Base-by-base conservation (phyloP, 2,329 filamentous ascomycete genomes). In the Pseudogymnoascus sp. region DNA sequence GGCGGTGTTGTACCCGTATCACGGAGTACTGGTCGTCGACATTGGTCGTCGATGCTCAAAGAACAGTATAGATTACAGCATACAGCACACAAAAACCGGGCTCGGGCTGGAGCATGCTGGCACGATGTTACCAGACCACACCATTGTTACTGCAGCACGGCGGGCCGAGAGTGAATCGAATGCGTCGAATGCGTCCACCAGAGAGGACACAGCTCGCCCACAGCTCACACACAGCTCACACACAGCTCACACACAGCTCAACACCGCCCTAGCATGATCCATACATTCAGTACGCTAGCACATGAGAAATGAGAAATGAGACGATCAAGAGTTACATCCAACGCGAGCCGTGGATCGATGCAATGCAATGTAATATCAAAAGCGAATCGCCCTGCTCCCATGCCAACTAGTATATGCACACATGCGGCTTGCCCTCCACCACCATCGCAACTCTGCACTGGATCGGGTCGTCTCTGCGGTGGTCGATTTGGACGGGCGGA, bases 271-370 rank as follows among this genome's bases (percentile, higher is more conserved):
- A 26, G 7, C 43, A 29, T 29, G 7, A 14, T 52, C 43, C 43
- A 52, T 52, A 14, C 14, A 52, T 23, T 23, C 23, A 52, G 26
- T 31, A 31, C 45, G 14, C 45, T 52, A 52, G 26, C 7, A 8
- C 26, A 6, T 26, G 26, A 26, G 26, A 26, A 26, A 31, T 52
- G 45, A 52, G 23, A 52, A 52, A 52, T 52, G 45, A 31, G 45
- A 29, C 45, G 45, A 52, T 52, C 45, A 31, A 52, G 45, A 52
- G 45, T 52, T 52, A 52, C 45, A 52, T 52, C 45, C n/a, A 52
- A 52, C 45, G 26, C 45, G 45, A 52, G 23, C 45, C 26, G 45
- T 52, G 45, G 43, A 52, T 52, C 43, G 45, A 52, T 52, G 26
- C 26, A 29, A n/a, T 52, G 45, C n/a, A 29, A 8, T 29, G 45